phyloP scores from a whole-genome alignment of 2,329 filamentous ascomycete genomes.

The Periconia digitata region DNA sequence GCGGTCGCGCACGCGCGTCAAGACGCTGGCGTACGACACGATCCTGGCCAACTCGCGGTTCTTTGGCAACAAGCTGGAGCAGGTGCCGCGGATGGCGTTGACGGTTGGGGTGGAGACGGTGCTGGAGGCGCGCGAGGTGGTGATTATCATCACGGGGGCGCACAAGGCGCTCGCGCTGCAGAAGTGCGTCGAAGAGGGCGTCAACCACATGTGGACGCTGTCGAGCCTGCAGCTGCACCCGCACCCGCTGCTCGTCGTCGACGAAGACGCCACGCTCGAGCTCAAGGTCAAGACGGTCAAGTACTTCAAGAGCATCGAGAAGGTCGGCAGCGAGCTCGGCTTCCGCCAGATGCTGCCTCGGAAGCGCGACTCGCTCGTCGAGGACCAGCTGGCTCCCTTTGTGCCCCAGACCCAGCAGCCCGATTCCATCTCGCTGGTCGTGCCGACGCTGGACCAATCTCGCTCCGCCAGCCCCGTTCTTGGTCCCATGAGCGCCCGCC shows the following conservation, averaged over 20 bases:
- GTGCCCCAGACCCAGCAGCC: conserved; percentile 16
- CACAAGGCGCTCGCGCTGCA: conserved; percentile 80
- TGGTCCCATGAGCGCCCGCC: conserved; percentile 38
- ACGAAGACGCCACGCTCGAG: conserved; percentile 66
- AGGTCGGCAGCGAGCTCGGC: conserved; percentile 47
- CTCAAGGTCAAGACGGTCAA: conserved; percentile 49
- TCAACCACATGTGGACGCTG: conserved; percentile 91
- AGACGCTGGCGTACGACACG: conserved; percentile 85
- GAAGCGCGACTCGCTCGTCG: conserved; percentile 39
- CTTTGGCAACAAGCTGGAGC: conserved; percentile 72
- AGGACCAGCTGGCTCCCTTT: conserved; percentile 15
- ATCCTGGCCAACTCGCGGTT: conserved; percentile 84
- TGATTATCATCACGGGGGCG: conserved; percentile 78
- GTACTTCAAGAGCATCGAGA: conserved; percentile 56
- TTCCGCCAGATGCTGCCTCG: conserved; percentile 48
- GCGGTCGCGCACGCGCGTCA: conserved; percentile 76
- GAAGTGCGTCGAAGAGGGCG: conserved; percentile 76
- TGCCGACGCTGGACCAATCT: conserved; percentile 33
- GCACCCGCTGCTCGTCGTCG: conserved; percentile 79
- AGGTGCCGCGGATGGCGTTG: conserved; percentile 79
- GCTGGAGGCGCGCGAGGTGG: conserved; percentile 69
- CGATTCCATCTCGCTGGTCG: conserved; percentile 28
- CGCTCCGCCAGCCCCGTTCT: conserved; percentile 36
- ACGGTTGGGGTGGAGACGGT: conserved; percentile 85
- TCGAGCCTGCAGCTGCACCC: conserved; percentile 79